Percentiles rank a stretch among this genome's conserved stretches.
These are phyloP conservation scores for Tritrichomonas musculus DNA, from an alignment of 208 protist genomes.

Conservation along the genomic window DNA sequence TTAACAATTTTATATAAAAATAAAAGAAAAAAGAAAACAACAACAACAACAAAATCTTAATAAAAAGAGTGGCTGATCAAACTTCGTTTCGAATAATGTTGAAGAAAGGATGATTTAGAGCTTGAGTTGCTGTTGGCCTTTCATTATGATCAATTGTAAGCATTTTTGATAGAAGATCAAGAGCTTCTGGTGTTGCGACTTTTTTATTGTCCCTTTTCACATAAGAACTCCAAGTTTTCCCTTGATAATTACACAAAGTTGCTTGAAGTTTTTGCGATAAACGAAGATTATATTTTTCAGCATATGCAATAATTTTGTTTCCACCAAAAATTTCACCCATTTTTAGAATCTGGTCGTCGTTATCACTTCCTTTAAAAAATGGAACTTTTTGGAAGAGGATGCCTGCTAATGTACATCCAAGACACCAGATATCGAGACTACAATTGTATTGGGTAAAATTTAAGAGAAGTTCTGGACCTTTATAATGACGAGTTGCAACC, in stretches of 20 bases:
- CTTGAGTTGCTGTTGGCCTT: constrained; percentile 89
- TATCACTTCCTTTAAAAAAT: constrained; percentile 92
- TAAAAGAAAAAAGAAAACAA: no score
- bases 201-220: constrained; percentile 76
- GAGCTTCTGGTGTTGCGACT: constrained; percentile 79
- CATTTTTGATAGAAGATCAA: constrained; percentile 93
- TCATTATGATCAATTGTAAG: constrained; percentile 70
- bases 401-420: constrained; percentile 95
- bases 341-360: constrained; percentile 93
- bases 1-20: no score
- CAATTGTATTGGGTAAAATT: constrained; percentile 95
- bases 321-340: constrained; percentile 83
- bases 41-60: no score
- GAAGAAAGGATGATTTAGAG: constrained; percentile 97
- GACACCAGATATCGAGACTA: constrained; percentile 94
- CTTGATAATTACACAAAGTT: constrained; percentile 67
- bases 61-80: no score
- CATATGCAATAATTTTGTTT: constrained; percentile 33
- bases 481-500: constrained; percentile 96
- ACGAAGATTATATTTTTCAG: constrained; percentile 82
- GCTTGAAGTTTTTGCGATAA: constrained; percentile 70
- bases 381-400: constrained; percentile 94
- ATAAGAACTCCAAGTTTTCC: constrained; percentile 76
- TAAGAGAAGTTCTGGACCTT: constrained; percentile 91
- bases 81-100: constrained; percentile 74